Percentiles rank a stretch among this genome's conserved stretches.
phyloP scores from a whole-genome alignment of 352 stramenopile species.

The Thraustochytrium sp. region DNA sequence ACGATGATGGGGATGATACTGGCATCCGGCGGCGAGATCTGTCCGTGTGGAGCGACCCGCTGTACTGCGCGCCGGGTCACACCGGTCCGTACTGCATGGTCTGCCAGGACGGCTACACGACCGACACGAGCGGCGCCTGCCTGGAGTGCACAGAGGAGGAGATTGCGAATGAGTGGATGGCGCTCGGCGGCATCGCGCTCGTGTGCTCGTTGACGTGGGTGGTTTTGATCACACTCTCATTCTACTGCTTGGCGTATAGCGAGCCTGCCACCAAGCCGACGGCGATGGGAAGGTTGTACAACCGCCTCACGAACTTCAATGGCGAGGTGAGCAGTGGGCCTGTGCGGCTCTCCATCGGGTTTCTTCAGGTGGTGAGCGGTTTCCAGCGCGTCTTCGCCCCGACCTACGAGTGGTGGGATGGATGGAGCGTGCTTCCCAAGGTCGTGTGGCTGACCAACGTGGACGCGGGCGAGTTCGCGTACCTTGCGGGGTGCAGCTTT shows the following conservation, averaged over 20 bases:
- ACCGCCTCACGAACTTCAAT: no score
- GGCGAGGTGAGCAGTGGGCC: no score
- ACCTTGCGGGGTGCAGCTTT: not conserved
- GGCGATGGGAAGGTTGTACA: no score
- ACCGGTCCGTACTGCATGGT: not conserved
- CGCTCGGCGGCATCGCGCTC: no score
- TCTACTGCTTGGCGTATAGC: no score
- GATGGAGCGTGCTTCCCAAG: not conserved
- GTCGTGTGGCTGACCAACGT: not conserved
- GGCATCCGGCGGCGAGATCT: not conserved
- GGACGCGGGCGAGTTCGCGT: not conserved
- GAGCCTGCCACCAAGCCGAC: no score
- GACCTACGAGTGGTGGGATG: not conserved
- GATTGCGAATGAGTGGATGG: no score
- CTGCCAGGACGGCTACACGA: not conserved
- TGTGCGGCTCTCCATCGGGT: no score
- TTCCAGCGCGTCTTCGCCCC: not conserved
- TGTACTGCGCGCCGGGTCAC: not conserved
- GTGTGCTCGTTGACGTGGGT: no score
- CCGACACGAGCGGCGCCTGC: not conserved
- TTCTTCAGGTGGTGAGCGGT: not conserved
- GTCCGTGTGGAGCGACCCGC: not conserved
- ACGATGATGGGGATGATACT: not conserved
- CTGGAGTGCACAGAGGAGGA: not conserved
- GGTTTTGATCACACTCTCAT: no score